These are phyloP conservation scores for Anthostomella pinea DNA, from an alignment of 2,329 filamentous ascomycete species.

Conservation along the genomic window DNA sequence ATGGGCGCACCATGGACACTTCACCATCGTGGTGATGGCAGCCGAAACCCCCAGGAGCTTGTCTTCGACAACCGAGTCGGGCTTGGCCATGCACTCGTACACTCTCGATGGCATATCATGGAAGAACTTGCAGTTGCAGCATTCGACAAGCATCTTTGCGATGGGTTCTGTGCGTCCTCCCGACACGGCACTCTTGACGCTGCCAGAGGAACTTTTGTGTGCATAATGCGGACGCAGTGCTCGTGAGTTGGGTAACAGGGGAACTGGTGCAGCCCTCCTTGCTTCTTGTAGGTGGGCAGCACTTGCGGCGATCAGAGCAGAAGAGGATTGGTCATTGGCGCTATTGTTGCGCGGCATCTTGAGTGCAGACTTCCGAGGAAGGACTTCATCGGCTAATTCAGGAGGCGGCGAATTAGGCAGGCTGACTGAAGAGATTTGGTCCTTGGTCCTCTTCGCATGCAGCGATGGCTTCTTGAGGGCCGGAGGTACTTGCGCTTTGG, in stretches of 20 bases:
- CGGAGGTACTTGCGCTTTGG: slow-evolving; percentile 36
- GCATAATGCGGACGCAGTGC: slow-evolving; percentile 26
- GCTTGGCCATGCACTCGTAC: slow-evolving; percentile 63
- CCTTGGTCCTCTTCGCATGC: slow-evolving; percentile 25
- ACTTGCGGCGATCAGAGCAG: slow-evolving; percentile 22
- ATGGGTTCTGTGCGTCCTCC: slow-evolving; percentile 38
- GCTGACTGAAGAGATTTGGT: slow-evolving; percentile 21
- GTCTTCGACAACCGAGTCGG: slow-evolving; percentile 52
- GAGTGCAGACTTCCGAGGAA: slow-evolving; percentile 26
- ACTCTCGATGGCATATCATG: slow-evolving; percentile 64
- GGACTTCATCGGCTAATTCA: slow-evolving; percentile 21
- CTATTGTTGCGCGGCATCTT: slow-evolving; percentile 26
- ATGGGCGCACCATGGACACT: slow-evolving; percentile 71
- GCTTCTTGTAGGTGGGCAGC: slow-evolving; percentile 37
- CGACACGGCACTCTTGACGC: slow-evolving; percentile 17
- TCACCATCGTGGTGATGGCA: slow-evolving; percentile 58
- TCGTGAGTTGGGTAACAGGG: slow-evolving; percentile 21
- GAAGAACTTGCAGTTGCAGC: slow-evolving; percentile 62
- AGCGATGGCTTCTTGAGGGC: slow-evolving; percentile 40
- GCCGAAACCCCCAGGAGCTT: slow-evolving; percentile 52
- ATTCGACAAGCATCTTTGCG: slow-evolving; percentile 64
- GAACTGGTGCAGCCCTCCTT: slow-evolving; percentile 30
- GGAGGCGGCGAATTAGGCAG: slow-evolving; percentile 28
- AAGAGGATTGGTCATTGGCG: slow-evolving; percentile 22
- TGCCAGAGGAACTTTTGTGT: slow-evolving; percentile 24